Evolutionary conservation across 2,329 filamentous ascomycete species (phyloP).

Genomic region (Apiospora pterosperma): DNA sequence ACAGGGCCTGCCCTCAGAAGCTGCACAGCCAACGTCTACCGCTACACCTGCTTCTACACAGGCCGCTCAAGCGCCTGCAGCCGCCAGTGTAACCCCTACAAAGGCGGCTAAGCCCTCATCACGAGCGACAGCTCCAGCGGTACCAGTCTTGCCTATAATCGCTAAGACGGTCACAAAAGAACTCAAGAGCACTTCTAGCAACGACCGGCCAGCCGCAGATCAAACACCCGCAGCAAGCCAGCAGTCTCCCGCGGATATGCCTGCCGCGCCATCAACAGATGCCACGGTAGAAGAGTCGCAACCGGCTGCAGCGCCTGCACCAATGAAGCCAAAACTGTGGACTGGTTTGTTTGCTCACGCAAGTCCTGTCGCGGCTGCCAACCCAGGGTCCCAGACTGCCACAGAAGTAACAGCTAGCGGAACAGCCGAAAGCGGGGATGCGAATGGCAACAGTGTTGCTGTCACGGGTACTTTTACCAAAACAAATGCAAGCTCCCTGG

Average conservation of each 20-base stretch:
- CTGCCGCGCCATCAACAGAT: not conserved
- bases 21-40: not conserved
- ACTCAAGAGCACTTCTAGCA: slow-evolving; percentile 11
- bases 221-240: slow-evolving; percentile 11
- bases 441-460: slow-evolving; percentile 7
- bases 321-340: slow-evolving; percentile 35
- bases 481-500: slow-evolving; percentile 33
- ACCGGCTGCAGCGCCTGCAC: slow-evolving; percentile 21
- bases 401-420: slow-evolving; percentile 9
- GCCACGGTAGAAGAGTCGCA: slow-evolving; percentile 15
- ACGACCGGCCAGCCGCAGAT: slow-evolving; percentile 9
- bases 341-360: slow-evolving; percentile 31
- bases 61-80: slow-evolving; percentile 11
- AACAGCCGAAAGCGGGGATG: slow-evolving; percentile 13
- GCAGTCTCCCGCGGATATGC: slow-evolving; percentile 8
- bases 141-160: slow-evolving; percentile 45
- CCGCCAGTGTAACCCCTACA: not conserved
- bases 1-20: not conserved
- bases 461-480: slow-evolving; percentile 36
- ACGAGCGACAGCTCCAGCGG: slow-evolving; percentile 35
- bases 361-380: slow-evolving; percentile 18
- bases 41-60: slow-evolving; percentile 3
- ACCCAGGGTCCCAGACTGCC: slow-evolving; percentile 5
- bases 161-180: slow-evolving; percentile 37
- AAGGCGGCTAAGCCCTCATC: slow-evolving; percentile 21